phyloP scores from a whole-genome alignment of 2,329 filamentous ascomycete species.

The Nemania serpens region DNA sequence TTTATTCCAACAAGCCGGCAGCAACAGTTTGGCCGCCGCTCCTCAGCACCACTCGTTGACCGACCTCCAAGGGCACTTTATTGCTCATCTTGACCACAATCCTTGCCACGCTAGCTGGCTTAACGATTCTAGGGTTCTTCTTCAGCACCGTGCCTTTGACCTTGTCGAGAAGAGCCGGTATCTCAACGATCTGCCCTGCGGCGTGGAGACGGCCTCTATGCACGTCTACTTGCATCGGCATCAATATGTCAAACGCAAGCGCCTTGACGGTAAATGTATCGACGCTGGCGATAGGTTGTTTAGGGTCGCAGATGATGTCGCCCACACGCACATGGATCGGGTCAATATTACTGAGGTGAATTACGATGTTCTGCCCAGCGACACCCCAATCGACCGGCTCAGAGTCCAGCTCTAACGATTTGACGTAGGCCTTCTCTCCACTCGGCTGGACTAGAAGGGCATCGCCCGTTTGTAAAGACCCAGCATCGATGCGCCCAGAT shows the following conservation, averaged over 20 bases:
- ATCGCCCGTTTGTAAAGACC: constrained; percentile 84
- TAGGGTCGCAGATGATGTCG: constrained; percentile 80
- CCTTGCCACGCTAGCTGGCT: constrained; percentile 77
- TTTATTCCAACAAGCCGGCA: constrained; percentile 79
- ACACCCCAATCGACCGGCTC: constrained; percentile 84
- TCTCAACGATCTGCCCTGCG: constrained; percentile 71
- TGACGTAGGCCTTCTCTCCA: constrained; percentile 79
- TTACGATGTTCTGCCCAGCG: constrained; percentile 82
- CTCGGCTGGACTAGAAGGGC: constrained; percentile 78
- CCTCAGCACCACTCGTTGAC: constrained; percentile 79
- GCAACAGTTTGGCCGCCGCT: constrained; percentile 83
- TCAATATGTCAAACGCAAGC: constrained; percentile 85
- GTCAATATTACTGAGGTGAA: constrained; percentile 88
- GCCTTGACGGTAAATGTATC: constrained; percentile 81
- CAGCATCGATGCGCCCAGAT: constrained; percentile 83
- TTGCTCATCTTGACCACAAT: constrained; percentile 75
- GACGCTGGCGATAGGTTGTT: constrained; percentile 69
- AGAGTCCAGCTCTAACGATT: constrained; percentile 77
- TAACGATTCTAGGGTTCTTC: constrained; percentile 83
- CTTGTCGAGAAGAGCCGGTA: constrained; percentile 80
- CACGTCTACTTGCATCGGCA: constrained; percentile 87
- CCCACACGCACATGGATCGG: constrained; percentile 79
- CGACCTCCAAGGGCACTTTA: constrained; percentile 78
- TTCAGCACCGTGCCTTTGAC: constrained; percentile 73
- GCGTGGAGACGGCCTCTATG: constrained; percentile 84